A percentile compares a stretch with the other conserved stretches of the same genome.
Conservation (phyloP, 2,329 filamentous ascomycete genomes). For the Apiospora koreana region DNA sequence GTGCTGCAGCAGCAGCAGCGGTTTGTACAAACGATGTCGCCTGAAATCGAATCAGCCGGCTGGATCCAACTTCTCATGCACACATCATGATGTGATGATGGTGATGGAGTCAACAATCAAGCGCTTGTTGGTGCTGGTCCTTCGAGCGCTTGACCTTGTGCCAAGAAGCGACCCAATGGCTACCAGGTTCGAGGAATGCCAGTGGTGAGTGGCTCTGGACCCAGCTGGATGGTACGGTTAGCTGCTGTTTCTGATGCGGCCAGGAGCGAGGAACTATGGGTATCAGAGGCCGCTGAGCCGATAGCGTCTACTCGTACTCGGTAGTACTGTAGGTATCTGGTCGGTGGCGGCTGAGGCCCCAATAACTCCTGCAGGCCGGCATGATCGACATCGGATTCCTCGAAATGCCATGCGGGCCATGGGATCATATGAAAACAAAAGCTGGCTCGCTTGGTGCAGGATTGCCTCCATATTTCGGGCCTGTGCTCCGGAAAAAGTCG, state of each 20-base stretch:
- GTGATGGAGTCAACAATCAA: background rate
- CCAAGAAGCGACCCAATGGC: conserved; percentile 8
- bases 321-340: background rate
- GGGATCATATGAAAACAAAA: background rate
- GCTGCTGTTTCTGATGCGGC: background rate
- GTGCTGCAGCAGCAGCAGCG: background rate
- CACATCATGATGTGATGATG: background rate
- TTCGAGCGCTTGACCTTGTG: background rate
- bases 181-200: too few species aligned
- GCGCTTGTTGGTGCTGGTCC: background rate
- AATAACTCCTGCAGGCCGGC: background rate
- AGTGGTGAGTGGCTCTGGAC: background rate
- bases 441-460: background rate
- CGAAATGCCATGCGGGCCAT: background rate
- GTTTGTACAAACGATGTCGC: background rate
- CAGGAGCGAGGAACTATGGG: background rate
- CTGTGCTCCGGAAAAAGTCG: conserved; percentile 5
- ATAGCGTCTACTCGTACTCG: background rate
- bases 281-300: conserved; percentile 5
- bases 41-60: background rate
- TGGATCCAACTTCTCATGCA: too few species aligned
- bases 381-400: background rate
- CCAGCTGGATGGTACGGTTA: conserved; percentile 2
- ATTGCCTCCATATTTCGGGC: background rate
- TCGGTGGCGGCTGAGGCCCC: background rate